phyloP scores from a whole-genome alignment of 306 rosid species.

The Ochetophila trinervis region DNA sequence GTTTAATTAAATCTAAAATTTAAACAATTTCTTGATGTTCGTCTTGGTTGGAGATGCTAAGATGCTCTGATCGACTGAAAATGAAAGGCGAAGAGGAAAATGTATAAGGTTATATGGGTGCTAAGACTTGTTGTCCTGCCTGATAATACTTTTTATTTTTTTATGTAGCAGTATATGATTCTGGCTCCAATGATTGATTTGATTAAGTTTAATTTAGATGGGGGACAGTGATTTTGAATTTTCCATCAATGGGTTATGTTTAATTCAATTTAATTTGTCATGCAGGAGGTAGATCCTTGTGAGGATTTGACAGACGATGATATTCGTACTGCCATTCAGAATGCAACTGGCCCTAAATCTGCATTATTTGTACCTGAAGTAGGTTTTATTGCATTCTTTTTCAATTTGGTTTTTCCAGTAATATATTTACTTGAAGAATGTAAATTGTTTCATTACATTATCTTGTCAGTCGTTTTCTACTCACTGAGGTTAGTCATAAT shows the following conservation, averaged over 20 bases:
- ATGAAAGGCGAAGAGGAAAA: neutral
- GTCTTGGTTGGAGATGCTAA: neutral
- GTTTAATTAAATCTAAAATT: neutral
- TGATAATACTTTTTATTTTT: neutral
- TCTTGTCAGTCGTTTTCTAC: neutral
- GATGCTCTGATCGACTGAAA: no score
- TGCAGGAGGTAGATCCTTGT: conserved; percentile 99
- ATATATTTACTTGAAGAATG: neutral
- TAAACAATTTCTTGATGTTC: neutral
- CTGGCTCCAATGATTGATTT: neutral
- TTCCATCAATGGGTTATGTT: conserved; percentile 16
- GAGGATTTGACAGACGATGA: conserved; percentile 97
- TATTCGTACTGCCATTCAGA: conserved; percentile 96
- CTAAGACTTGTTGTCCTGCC: conserved; percentile 1
- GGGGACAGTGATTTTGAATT: neutral
- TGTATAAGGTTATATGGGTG: neutral
- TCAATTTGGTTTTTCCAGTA: conserved; percentile 12
- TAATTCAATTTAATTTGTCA: conserved; percentile 25
- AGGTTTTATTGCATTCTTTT: conserved; percentile 32
- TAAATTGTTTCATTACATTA: neutral
- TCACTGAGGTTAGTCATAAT: neutral
- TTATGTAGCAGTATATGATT: neutral
- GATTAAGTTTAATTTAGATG: neutral
- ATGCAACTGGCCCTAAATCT: conserved; percentile 94
- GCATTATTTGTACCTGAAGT: conserved; percentile 98